Evolutionary conservation across 2,329 filamentous ascomycete genomes (phyloP).

Genomic region (Neocucurbitaria cava): DNA sequence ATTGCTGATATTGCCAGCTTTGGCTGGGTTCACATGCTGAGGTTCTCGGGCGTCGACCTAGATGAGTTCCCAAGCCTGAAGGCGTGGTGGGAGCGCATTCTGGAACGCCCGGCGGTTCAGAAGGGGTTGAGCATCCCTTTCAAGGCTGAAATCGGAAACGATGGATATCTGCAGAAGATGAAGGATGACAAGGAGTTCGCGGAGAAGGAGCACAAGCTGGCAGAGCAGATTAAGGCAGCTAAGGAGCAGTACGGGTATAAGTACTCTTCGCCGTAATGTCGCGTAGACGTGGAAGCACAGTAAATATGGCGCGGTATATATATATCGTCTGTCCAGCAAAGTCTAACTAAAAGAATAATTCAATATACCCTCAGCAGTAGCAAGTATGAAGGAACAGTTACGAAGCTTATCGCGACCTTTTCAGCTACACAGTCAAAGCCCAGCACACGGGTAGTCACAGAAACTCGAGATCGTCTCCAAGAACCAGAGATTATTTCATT

Average conservation of each 20-base stretch:
- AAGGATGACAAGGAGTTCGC: constrained; percentile 58
- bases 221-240: constrained; percentile 47
- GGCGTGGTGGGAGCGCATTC: constrained; percentile 54
- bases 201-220: constrained; percentile 52
- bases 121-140: constrained; percentile 48
- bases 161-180: constrained; percentile 49
- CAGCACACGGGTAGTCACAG: too few species aligned
- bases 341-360: too few species aligned
- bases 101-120: constrained; percentile 52
- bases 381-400: too few species aligned
- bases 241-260: constrained; percentile 57
- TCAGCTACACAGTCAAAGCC: too few species aligned
- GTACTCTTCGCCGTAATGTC: constrained; percentile 46
- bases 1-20: constrained; percentile 57
- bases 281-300: not conserved
- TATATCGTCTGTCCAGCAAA: too few species aligned
- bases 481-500: not conserved
- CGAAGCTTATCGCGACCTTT: too few species aligned
- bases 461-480: too few species aligned
- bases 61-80: constrained; percentile 53
- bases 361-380: not conserved
- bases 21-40: constrained; percentile 52
- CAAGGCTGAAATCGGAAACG: constrained; percentile 52
- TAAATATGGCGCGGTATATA: not conserved
- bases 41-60: constrained; percentile 52